Evolutionary conservation across 1,284 basidiomycete genomes (phyloP), one percentile per base, ranked within the genome.

Genomic region (Volvariella surrecta): DNA sequence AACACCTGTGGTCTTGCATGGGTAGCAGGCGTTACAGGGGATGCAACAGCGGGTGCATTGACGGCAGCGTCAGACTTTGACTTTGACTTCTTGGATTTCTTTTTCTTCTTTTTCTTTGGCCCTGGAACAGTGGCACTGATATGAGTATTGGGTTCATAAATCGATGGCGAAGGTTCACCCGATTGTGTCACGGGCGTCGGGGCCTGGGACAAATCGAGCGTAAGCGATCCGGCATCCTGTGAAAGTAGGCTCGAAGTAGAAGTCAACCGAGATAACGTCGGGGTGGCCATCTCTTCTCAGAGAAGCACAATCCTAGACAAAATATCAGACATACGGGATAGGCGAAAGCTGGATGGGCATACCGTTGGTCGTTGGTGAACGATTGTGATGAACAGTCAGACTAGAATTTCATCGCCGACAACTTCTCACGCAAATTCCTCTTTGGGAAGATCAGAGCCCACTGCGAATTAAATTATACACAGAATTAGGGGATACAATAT

Each of bases 101-200:
- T 82, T 61, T 83, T 86, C 64, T 82, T 83, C 61, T 81, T 82
- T 64, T 84, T 86, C 66, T 83, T 84, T 53, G 68, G 63, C 9
- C 48, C 42, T 10, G 48, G 40, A 11, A 50, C 32, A 35, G 34
- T n/a, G 6, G 34, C 34, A 35, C 18, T 19, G 6, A 37, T 34
- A 16, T 48, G 50, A 31, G 51, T 44, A 40, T 55, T 55, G 18
- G 45, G 44, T 21, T 58, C 59, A 34, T 52, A 45, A 21, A 52
- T 45, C 34, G 45, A 48, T 28, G 62, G 62, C n/a, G 59, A 64
- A 11, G 58, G 58, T 34, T 56, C 53, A 20, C 57, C 58, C 22
- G 62, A 63, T 19, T 52, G 54, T 32, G 59, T 58, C 31, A 56
- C 50, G 19, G 61, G 58, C 22, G 60, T 61, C 31, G 54, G 53